These are phyloP conservation scores for Beta corolliflora DNA, from an alignment of 179 eudicot species.

Conservation along the genomic window DNA sequence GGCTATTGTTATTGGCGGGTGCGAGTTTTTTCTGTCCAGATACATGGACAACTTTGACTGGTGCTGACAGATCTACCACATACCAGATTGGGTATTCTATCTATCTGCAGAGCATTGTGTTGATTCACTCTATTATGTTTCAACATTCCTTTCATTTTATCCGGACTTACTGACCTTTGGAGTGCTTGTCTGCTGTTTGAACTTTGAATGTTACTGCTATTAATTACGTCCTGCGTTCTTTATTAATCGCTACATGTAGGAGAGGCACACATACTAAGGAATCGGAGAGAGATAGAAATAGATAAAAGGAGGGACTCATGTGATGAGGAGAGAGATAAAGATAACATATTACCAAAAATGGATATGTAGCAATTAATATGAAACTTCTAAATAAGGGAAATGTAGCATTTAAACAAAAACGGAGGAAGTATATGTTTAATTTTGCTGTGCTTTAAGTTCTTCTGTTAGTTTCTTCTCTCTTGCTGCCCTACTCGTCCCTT, in stretches of 20 bases:
- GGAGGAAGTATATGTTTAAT: neutral
- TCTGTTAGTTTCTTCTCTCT: too few species aligned
- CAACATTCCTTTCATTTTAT: neutral
- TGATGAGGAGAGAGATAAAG: too few species aligned
- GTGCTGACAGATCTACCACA: slow-evolving; percentile 84
- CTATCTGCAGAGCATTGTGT: neutral
- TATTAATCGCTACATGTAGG: neutral
- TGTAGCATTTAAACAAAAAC: too few species aligned
- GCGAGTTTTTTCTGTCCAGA: slow-evolving; percentile 96
- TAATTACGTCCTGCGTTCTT: neutral
- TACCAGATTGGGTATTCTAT: slow-evolving; percentile 86
- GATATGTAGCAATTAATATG: too few species aligned
- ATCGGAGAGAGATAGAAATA: too few species aligned
- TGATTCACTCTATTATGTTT: neutral
- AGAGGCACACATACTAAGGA: too few species aligned
- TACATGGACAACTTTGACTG: slow-evolving; percentile 87
- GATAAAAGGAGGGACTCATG: too few species aligned
- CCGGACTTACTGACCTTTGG: neutral
- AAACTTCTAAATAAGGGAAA: too few species aligned
- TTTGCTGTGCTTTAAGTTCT: too few species aligned
- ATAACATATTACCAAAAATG: too few species aligned
- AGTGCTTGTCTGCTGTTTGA: neutral
- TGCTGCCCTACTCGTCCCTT: too few species aligned
- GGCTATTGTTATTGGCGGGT: slow-evolving; percentile 94
- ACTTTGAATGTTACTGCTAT: neutral